Base-by-base conservation (phyloP, 352 stramenopile genomes). In the Aphanomyces invadans region DNA sequence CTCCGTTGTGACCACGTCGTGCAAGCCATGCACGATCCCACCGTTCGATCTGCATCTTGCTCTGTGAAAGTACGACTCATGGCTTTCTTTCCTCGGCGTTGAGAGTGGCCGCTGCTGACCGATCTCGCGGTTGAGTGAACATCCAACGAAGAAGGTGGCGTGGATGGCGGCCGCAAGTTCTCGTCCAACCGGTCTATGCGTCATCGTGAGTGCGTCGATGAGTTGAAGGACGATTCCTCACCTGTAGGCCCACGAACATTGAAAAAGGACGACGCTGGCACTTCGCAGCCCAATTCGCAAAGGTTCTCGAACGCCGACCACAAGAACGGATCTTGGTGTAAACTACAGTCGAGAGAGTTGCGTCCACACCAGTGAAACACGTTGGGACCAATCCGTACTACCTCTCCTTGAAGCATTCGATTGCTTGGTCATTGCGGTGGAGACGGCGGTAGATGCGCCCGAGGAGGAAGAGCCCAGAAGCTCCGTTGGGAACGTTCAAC, bases 261-360 rank as follows among this genome's bases (percentile, higher is more conserved):
- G 36, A 62, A 44, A 29, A 62, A 62, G 17, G 31, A 25, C 3
- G 31, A 45, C 29, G 59, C 11, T 28, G 59, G 59, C 29, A 19
- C 36, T 3, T 66, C 59, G 28, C 59, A 66, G 33, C 95, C 95
- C 12, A 98, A 74, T 62, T 98, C 86, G 56, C 91, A 98, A 3
- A 98, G 78, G 36, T 92, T 82, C 63, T 98, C 88, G 71, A 96
- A 98, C 44, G 89, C 89, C 11, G 78, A 84, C 91, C 92, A 98
- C 68, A 98, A 73, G 19, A 92, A 88, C 23, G 88, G 76, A 71
- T 98, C 95, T 19, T 96, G 65, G 69, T 97, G 74, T 59, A 98
- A 78, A 65, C 87, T 95, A 65, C 42, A 66, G 46, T 19, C 42
- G 54, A 21, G 70, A 39, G 36, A 62, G 21, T 25, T 68, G 36